Conservation (phyloP, 208 protist species). For the Angomonas desouzai region DNA sequence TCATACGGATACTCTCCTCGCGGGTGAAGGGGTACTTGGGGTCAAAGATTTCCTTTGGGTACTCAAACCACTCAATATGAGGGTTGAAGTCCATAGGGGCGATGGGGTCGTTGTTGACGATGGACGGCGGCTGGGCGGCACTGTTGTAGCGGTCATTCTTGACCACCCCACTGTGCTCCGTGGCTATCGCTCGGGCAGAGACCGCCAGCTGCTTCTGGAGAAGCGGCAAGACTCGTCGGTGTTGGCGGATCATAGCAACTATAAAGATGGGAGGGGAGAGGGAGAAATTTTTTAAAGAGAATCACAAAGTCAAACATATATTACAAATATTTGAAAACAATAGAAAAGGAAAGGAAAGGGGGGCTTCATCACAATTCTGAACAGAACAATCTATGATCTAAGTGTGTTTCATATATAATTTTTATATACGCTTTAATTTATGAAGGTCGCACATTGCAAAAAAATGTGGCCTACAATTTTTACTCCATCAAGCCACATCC, state of each 20-base stretch:
- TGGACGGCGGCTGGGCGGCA: constrained; percentile 54
- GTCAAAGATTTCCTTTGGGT: constrained; percentile 87
- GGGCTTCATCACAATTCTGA: too few relatives aligned
- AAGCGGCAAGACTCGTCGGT: background rate
- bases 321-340: background rate
- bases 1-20: constrained; percentile 88
- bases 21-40: constrained; percentile 89
- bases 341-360: background rate
- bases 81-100: constrained; percentile 89
- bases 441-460: too few relatives aligned
- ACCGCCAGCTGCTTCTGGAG: background rate
- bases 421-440: too few relatives aligned
- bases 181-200: constrained; percentile 24
- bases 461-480: too few relatives aligned
- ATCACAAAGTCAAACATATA: too few relatives aligned
- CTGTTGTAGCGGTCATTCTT: constrained; percentile 22
- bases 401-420: too few relatives aligned
- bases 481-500: constrained; percentile 16
- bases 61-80: constrained; percentile 91
- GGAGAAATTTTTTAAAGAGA: too few relatives aligned
- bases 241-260: background rate
- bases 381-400: constrained; percentile 1
- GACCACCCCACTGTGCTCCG: constrained; percentile 50
- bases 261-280: background rate
- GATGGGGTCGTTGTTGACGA: constrained; percentile 78